phyloP scores from a whole-genome alignment of 352 stramenopile genomes.

The Achlya hypogyna region DNA sequence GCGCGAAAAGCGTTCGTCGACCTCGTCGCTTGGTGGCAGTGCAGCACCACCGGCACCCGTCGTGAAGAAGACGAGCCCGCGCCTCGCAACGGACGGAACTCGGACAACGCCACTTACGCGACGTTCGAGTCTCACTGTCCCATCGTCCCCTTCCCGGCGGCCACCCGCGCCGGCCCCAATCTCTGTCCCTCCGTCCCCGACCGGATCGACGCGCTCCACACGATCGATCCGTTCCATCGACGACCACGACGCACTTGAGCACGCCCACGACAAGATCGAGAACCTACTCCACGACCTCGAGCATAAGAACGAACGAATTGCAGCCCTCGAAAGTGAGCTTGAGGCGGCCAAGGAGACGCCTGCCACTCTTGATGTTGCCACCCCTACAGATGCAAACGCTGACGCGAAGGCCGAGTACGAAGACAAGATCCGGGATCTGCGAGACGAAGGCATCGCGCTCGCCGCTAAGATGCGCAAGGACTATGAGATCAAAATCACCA shows the following conservation, averaged over 20 bases:
- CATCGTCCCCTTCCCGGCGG: background rate
- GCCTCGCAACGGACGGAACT: background rate
- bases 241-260: background rate
- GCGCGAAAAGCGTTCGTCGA: background rate
- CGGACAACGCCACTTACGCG: background rate
- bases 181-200: background rate
- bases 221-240: background rate
- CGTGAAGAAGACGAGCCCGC: background rate
- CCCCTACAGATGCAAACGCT: background rate
- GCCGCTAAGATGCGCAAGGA: slow-evolving; percentile 18
- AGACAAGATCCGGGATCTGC: slow-evolving; percentile 5
- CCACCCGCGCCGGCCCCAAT: background rate
- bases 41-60: background rate
- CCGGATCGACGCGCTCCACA: background rate
- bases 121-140: background rate
- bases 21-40: background rate
- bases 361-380: no score
- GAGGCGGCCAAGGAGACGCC: background rate
- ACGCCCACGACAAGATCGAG: slow-evolving; percentile 14
- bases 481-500: slow-evolving; percentile 9
- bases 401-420: slow-evolving; percentile 5
- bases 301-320: slow-evolving; percentile 10
- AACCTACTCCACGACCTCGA: background rate
- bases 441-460: slow-evolving; percentile 18
- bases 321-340: background rate